Percentiles rank a stretch among this genome's conserved stretches.
Evolutionary conservation across 2,329 filamentous ascomycete genomes (phyloP).

Genomic region (Cercospora citrullina): DNA sequence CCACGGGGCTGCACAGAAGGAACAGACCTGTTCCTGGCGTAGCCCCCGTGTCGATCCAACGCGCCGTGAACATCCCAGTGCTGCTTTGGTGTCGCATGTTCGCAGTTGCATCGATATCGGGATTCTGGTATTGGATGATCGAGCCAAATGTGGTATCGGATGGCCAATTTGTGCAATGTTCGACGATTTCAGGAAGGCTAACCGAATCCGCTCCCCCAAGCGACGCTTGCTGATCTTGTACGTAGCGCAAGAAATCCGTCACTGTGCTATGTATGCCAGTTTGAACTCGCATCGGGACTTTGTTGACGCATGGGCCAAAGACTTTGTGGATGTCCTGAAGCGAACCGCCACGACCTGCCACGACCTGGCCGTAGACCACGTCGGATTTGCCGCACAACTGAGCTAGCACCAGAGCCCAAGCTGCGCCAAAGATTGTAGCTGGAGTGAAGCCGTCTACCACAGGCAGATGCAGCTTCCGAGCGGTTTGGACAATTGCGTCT

Average conservation of each 20-base stretch:
- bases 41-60: not conserved
- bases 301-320: not conserved
- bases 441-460: not conserved
- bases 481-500: not conserved
- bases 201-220: not conserved
- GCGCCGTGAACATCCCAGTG: not conserved
- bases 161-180: not conserved
- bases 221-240: not conserved
- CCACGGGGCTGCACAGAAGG: not conserved
- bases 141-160: not conserved
- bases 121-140: not conserved
- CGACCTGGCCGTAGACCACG: not conserved
- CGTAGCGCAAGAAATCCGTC: not conserved
- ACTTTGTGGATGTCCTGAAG: not conserved
- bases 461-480: not conserved
- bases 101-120: not conserved
- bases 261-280: not conserved
- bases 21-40: not conserved
- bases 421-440: not conserved
- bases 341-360: not conserved
- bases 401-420: not conserved
- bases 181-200: not conserved
- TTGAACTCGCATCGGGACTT: not conserved
- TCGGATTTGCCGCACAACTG: not conserved
- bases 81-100: too few relatives aligned